Base-by-base conservation (phyloP, 768 basidiomycete species). In the Guyanaporus albipodus region DNA sequence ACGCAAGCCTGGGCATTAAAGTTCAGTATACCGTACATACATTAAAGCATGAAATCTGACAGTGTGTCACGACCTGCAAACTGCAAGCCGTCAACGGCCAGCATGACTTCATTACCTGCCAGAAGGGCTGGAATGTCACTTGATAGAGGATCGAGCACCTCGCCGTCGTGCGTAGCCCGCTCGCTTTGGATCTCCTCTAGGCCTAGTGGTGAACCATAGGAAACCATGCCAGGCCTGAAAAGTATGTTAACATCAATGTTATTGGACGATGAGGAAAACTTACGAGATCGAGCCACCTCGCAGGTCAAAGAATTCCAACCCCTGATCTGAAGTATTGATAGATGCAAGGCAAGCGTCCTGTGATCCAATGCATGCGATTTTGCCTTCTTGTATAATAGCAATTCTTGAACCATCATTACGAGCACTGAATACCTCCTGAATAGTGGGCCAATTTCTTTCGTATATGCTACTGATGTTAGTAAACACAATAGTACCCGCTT, bases 41-140 rank as follows among this genome's bases (percentile, higher is more conserved):
- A 23, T 56, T 31, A 45, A 41, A n/a, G 33, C 52, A 31, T 27
- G 37, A 45, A 22, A 10, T 57, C 71, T 52, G 54, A 82, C 82
- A 82, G 59, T 15, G 75, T 70, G 43, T 80, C 74, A 9, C 80
- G 78, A 15, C 82, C 77, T 2, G 73, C 73, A 56, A 85, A 90
- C 48, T 77, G 75, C 26, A 88, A 72, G 0, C 91, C 90, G 59
- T 93, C 90, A 4, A 76, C 76, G 8, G 86, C 91, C 27, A 73
- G 73, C 19, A 78, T 67, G n/a, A 77, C 61, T n/a, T 66, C 63
- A 5, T 63, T 62, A 0, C 65, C 70, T 4, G 56, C 64, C 12
- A 70, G 46, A 28, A 77, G 51, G 3, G 46, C 47, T 8, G 76
- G 76, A 11, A 71, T 59, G 9, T 43, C 27, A 32, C 47, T 53